A percentile compares a stretch with the other conserved stretches of the same genome.
phyloP scores from a whole-genome alignment of 129 eudicot species.

The Saussurea involucrata region DNA sequence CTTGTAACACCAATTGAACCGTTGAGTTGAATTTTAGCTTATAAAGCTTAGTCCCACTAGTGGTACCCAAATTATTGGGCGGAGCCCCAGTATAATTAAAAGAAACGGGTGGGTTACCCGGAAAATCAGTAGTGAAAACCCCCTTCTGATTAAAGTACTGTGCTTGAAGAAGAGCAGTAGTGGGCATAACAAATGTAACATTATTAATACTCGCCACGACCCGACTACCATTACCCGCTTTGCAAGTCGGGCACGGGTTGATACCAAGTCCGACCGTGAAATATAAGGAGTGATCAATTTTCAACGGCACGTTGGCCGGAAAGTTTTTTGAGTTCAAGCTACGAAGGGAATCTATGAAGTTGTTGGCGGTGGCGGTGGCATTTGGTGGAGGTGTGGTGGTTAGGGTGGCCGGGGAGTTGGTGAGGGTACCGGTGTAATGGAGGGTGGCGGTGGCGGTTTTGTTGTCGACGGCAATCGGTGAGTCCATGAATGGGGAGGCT shows the following conservation, averaged over 20 bases:
- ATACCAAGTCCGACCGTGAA: constrained; percentile 70
- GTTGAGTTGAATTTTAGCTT: constrained; percentile 58
- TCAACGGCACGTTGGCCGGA: constrained; percentile 69
- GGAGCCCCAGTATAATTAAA: constrained; percentile 62
- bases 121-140: constrained; percentile 81
- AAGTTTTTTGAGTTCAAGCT: constrained; percentile 61
- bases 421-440: constrained; percentile 58
- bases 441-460: constrained; percentile 68
- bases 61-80: constrained; percentile 44
- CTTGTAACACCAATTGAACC: constrained; percentile 67
- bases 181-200: constrained; percentile 78
- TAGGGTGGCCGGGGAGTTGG: constrained; percentile 37
- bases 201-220: constrained; percentile 69
- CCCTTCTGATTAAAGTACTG: constrained; percentile 59
- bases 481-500: constrained; percentile 73
- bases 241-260: constrained; percentile 64
- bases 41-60: constrained; percentile 58
- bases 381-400: constrained; percentile 56
- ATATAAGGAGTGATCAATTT: constrained; percentile 57
- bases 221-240: constrained; percentile 67
- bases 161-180: constrained; percentile 67
- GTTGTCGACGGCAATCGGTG: constrained; percentile 73
- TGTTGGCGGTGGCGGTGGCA: constrained; percentile 67
- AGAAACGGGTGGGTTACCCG: constrained; percentile 54
- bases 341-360: constrained; percentile 49